These are phyloP conservation scores for Helianthus tuberosus DNA, from an alignment of 129 eudicot genomes.

Conservation along the genomic window DNA sequence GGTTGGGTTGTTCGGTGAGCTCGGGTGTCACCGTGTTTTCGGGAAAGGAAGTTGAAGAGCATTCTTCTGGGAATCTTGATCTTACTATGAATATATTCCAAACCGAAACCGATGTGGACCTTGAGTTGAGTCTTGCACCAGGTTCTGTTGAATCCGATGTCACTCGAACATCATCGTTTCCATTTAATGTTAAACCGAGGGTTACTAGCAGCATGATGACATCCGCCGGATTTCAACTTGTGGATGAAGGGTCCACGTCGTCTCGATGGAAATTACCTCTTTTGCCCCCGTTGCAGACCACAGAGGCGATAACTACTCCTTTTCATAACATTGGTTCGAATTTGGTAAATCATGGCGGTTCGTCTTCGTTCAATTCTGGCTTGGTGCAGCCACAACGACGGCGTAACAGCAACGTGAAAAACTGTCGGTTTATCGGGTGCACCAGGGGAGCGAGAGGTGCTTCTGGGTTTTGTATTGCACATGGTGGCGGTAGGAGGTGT, in stretches of 20 bases:
- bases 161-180: slow-evolving; percentile 42
- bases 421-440: slow-evolving; percentile 68
- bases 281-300: slow-evolving; percentile 41
- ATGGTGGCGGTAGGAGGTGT: slow-evolving; percentile 92
- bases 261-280: slow-evolving; percentile 61
- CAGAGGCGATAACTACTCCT: slow-evolving; percentile 2
- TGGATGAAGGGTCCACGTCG: slow-evolving; percentile 84
- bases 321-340: slow-evolving; percentile 15
- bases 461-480: slow-evolving; percentile 82
- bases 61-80: slow-evolving; percentile 45
- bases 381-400: slow-evolving; percentile 17
- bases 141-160: slow-evolving; percentile 68
- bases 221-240: slow-evolving; percentile 35
- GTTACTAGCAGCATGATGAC: slow-evolving; percentile 22
- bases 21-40: slow-evolving; percentile 48
- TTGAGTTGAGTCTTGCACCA: slow-evolving; percentile 70
- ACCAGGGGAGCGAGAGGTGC: slow-evolving; percentile 87
- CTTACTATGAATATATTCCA: slow-evolving; percentile 36
- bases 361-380: slow-evolving; percentile 31
- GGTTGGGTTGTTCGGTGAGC: slow-evolving; percentile 50
- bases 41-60: slow-evolving; percentile 54
- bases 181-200: slow-evolving; percentile 19
- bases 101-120: slow-evolving; percentile 50
- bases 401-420: slow-evolving; percentile 51
- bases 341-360: slow-evolving; percentile 22